These are phyloP conservation scores for Caloboletus firmus DNA, from an alignment of 1,284 basidiomycete species.

Conservation along the genomic window DNA sequence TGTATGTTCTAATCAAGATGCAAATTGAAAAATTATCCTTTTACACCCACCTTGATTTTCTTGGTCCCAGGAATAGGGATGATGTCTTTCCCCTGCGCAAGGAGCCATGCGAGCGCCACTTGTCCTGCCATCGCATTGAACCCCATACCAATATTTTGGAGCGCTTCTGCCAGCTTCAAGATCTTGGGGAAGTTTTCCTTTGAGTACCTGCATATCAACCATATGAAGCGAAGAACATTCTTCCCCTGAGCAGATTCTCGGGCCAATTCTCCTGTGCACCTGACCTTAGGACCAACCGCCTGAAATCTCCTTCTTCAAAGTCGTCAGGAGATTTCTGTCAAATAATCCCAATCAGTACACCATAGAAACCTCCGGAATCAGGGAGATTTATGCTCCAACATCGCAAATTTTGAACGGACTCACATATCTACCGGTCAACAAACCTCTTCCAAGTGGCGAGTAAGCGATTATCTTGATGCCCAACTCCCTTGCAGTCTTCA, in stretches of 20 bases:
- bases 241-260: neutral
- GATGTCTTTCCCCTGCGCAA: constrained; percentile 40
- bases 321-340: constrained; percentile 40
- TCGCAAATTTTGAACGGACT: neutral
- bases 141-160: constrained; percentile 35
- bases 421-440: constrained; percentile 44
- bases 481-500: constrained; percentile 33
- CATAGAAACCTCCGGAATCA: neutral
- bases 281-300: constrained; percentile 25
- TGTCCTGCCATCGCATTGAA: constrained; percentile 43
- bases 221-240: neutral
- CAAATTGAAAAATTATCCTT: too few species aligned
- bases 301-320: constrained; percentile 42
- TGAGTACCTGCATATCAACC: constrained; percentile 18
- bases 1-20: neutral
- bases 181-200: constrained; percentile 46
- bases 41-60: constrained; percentile 35
- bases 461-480: constrained; percentile 42
- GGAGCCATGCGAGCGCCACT: constrained; percentile 48
- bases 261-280: neutral
- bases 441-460: constrained; percentile 44
- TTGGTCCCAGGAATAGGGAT: constrained; percentile 37
- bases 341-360: neutral
- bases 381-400: neutral
- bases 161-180: constrained; percentile 39